Evolutionary conservation across 106 monocot species (phyloP), one percentile per base, ranked within the genome.

Genomic region (Acorus calamus): DNA sequence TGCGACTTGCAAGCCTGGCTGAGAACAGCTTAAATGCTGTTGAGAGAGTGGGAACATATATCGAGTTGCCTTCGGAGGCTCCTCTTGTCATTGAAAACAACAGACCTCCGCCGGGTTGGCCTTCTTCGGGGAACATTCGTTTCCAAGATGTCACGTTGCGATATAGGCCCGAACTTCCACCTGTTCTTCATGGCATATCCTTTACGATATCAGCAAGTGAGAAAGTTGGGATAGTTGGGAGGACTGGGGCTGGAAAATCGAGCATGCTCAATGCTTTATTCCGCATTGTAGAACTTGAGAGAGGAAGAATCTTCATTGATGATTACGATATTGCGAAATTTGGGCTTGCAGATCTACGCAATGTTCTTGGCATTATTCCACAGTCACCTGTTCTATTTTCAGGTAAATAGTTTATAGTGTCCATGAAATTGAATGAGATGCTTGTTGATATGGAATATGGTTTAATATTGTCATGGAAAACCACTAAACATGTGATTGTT

Each of bases 1-100:
- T 98, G 67, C 70, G 98, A 9, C 83, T 92, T 75, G 98, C 98
- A 57, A 98, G 98, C 76, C 79, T 98, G 53, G 98, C 92, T 53
- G 98, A 98, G 79, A 98, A 98, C 59, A 98, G 98, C 73, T 77
- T 98, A 66, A 98, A 98, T 85, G 87, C 98, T 68, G 98, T 98
- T 45, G 98, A 98, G 57, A 65, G 96, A 51, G 73, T 92, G 44
- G 98, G 98, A 46, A 92, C 80, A 11, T 98, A 98, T 55, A 83
- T 88, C 48, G 98, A 98, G 4, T 76, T 88, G 60, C 83, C 85
- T 71, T 79, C 98, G 57, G 98, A 98, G 77, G 98, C 98, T 55
- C 88, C 88, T 67, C 61, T 69, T 50, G 71, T 98, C 52, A 80
- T 92, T 61, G 85, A 98, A 70, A 77, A 46, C 56, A 88, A 73